phyloP scores from a whole-genome alignment of 2,329 filamentous ascomycete species.

The Epichloe hybrida region DNA sequence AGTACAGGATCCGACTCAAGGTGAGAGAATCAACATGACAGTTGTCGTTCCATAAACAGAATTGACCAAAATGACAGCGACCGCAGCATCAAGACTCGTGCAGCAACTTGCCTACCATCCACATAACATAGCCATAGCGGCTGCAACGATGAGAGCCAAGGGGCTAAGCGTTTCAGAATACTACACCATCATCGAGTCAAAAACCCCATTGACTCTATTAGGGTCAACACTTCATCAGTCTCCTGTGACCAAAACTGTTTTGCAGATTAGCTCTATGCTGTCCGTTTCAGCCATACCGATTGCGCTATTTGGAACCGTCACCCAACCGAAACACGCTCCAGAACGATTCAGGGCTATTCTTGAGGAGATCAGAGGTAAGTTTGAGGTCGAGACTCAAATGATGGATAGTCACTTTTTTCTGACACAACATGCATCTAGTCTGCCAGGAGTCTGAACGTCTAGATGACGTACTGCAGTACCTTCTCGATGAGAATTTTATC shows the following conservation, averaged over 20 bases:
- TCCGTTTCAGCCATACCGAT: conserved; percentile 11
- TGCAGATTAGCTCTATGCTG: conserved; percentile 14
- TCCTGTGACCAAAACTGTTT: conserved; percentile 10
- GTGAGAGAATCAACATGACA: conserved; percentile 2
- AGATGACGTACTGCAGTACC: conserved; percentile 12
- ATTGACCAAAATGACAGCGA: conserved; percentile 5
- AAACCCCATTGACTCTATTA: conserved; percentile 6
- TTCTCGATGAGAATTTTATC: conserved; percentile 14
- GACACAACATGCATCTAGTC: conserved; percentile 2
- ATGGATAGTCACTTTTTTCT: background rate
- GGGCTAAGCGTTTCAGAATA: conserved; percentile 9
- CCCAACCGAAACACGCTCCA: conserved; percentile 6
- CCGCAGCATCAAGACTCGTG: conserved; percentile 9
- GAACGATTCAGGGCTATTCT: conserved; percentile 7
- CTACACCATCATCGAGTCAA: conserved; percentile 4
- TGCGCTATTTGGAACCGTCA: conserved; percentile 8
- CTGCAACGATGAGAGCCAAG: conserved; percentile 12
- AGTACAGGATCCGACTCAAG: conserved; percentile 4
- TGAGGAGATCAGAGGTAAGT: conserved; percentile 8
- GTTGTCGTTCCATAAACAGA: background rate
- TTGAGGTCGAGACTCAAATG: background rate
- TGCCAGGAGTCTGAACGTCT: conserved; percentile 9
- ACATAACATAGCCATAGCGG: conserved; percentile 10
- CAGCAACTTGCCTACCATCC: conserved; percentile 10
- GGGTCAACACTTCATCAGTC: conserved; percentile 13